Evolutionary conservation across 192 early-diverging fungal species (phyloP), one percentile per base, ranked within the genome.

Genomic region (Gonapodya prolifera): DNA sequence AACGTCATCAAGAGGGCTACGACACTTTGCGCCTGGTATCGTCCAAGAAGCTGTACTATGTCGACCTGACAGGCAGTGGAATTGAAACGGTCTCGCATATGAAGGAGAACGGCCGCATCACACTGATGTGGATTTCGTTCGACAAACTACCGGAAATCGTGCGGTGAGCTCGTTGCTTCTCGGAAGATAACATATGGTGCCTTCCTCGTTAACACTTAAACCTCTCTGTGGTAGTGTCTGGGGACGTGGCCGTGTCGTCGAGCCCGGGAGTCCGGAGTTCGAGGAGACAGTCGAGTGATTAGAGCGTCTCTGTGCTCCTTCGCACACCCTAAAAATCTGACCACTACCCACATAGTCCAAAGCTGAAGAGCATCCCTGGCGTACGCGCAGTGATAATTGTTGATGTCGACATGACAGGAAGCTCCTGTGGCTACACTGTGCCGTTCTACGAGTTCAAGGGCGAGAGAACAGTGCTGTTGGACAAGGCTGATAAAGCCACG

Each of bases 21-120:
- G 87, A 86, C 76, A 77, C 81, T 33, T 82, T 90, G 74, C 79
- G 85, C n/a, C 76, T 90, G 34, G 77, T 90, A 0, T 70, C 36
- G 8, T 71, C 83, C 1, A 82, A 79, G 1, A 77, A 80, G 32
- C 78, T 82, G 30, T 82, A 81, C 35, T 85, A 85, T 34, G 75
- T 85, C 0, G 84, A 85, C 23, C 61, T 85, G 29, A 82, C 84
- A 69, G 84, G 84, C 45, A 16, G 13, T n/a, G 45, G 45, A 8
- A n/a, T 69, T n/a, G 45, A 69, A n/a, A 69, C 45, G 45, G 45
- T 69, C 13, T 8, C 45, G 45, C 45, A 69, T n/a, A 69, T 69
- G 45, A 69, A 69, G 45, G 45, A 69, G 45, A 69, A 69, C 45
- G 45, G 45, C 13, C 45, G 45, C 13, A 69, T 69, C 45, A 16